phyloP scores from a whole-genome alignment of 257 asterid species.

The Ilex asprella region DNA sequence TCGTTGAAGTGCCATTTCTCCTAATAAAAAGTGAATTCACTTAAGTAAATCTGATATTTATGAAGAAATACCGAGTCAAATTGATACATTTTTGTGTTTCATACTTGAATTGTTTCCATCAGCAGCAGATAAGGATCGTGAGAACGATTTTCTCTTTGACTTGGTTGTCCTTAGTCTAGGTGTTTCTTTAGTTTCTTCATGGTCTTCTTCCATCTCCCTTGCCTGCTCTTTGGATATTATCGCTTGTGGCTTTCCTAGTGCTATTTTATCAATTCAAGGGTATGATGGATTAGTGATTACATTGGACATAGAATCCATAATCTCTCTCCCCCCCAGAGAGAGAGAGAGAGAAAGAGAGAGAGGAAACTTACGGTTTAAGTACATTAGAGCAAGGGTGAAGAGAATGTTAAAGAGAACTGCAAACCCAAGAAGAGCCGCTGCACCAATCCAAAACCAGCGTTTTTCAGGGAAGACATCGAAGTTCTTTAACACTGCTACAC shows the following conservation, averaged over 20 bases:
- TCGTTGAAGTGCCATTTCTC: slow-evolving; percentile 56
- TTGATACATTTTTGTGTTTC: slow-evolving; percentile 24
- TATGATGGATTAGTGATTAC: neutral
- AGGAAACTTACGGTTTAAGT: slow-evolving; percentile 43
- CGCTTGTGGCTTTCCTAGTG: slow-evolving; percentile 83
- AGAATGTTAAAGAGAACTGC: slow-evolving; percentile 41
- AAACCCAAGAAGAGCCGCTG: slow-evolving; percentile 46
- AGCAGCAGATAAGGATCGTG: slow-evolving; percentile 35
- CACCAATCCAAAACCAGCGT: slow-evolving; percentile 67
- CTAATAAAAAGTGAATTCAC: slow-evolving; percentile 21
- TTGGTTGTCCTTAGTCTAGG: slow-evolving; percentile 40
- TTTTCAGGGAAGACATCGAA: slow-evolving; percentile 34
- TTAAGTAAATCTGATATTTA: slow-evolving; percentile 4
- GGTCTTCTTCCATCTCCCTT: slow-evolving; percentile 45
- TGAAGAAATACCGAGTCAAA: neutral
- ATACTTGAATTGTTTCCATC: slow-evolving; percentile 44
- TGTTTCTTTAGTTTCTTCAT: slow-evolving; percentile 33
- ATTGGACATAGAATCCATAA: neutral
- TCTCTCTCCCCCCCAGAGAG: neutral
- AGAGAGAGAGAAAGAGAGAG: slow-evolving; percentile 3
- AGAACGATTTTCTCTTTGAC: slow-evolving; percentile 42
- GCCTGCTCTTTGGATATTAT: slow-evolving; percentile 80
- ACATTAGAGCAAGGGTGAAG: slow-evolving; percentile 48
- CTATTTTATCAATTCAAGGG: slow-evolving; percentile 21
- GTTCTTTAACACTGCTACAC: slow-evolving; percentile 33